Evolutionary conservation across 345 rosid genomes (phyloP), one percentile per base, ranked within the genome.

Genomic region (Ailanthus altissimus): DNA sequence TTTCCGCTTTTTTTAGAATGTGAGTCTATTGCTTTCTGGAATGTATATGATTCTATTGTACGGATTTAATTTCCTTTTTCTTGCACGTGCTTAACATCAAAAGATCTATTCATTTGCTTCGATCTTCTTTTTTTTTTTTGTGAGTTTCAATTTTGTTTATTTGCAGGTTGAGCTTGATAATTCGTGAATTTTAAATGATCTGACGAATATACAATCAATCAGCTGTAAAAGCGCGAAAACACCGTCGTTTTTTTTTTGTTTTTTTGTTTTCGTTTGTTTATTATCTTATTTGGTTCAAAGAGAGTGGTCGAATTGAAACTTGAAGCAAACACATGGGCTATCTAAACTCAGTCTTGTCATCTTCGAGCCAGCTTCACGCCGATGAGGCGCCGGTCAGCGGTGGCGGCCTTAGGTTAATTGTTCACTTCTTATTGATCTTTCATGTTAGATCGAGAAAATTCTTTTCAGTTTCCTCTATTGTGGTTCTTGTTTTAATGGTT

Each of bases 381-480:
- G 94, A 89, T 64, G 94, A 92, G 66, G 88, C 86, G 50, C 98
- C 94, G 28, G 97, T 88, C 20, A 89, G 93, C 79, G 99, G 99
- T 56, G 97, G 99, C 0, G 98, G 99, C 51, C 93, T 90, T 79
- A 96, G 99, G 99, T 96, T 75, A 3, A 25, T 49, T 23, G 28
- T 45, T 15, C 21, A 4, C 15, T 38, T 58, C 6, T 0, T 64
- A 32, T 26, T 1, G 49, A 60, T 72, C 26, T 66, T 58, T 74
- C 38, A 10, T 28, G 67, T 69, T 75, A 74, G 80, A 70, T 82
- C 74, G 36, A 0, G 42, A 74, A 51, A 61, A 50, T 57, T 54
- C 2, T 56, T 73, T 54, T 32, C 38, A 72, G 58, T n/a, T 49
- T 8, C 16, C 8, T 50, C 36, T 14, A 5, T 23, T 67, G 6